Base-by-base conservation (phyloP, 2,329 filamentous ascomycete genomes). In the Stemphylium vesicarium region DNA sequence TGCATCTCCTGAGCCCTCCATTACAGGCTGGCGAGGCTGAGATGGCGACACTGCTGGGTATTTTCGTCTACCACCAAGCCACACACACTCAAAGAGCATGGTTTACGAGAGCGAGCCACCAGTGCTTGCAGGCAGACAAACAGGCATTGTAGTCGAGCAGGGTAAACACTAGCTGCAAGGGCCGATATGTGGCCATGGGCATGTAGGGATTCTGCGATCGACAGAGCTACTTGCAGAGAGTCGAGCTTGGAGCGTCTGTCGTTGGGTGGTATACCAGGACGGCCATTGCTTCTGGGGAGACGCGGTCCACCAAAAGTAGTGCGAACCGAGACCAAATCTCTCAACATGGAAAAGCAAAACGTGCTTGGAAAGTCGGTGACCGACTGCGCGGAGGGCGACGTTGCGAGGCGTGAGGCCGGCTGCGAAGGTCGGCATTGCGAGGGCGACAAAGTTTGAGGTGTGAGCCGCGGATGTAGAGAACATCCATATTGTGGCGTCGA, bases 401-500 rank as follows among this genome's bases (percentile, higher is more conserved):
- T 38, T 31, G 37, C 24, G 20, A 39, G 42, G 33, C 22, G 45
- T 48, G 52, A 51, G 46, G 39, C 39, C 41, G n/a, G 41, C 36
- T 47, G 49, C 40, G 36, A 36, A 38, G 9, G 13, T 40, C 15
- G 39, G 38, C 56, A 56, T 45, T 35, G 5, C 16, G 22, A 7
- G n/a, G 15, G 49, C 43, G 32, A 20, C 37, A 44, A 16, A 42
- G 40, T 18, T n/a, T 20, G 18, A 40, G 36, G 15, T 9, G 26
- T 24, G 51, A 42, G 29, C 12, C 31, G 39, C 49, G 33, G 48
- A 40, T 22, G 42, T 39, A 53, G 12, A 62, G 26, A 55, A 36
- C 20, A 36, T 44, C 24, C 46, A 64, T 55, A 58, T 58, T 62
- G 61, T 62, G 61, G 61, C 61, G 50, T 53, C 22, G 38, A 31